Evolutionary conservation across 192 early-diverging fungal species (phyloP), one percentile per base, ranked within the genome.

Genomic region (Backusella tuberculispora): DNA sequence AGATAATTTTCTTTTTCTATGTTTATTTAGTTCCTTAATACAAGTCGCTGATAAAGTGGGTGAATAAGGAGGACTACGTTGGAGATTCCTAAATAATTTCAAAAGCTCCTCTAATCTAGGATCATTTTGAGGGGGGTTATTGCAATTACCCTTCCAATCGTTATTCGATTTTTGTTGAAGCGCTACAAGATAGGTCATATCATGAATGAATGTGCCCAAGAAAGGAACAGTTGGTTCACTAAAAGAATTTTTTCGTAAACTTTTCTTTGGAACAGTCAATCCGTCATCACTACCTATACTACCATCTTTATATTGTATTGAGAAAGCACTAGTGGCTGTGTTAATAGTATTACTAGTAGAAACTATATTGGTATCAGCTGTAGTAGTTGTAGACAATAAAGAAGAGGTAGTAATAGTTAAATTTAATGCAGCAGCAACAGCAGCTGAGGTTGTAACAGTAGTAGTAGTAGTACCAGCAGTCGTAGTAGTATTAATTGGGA

Each of bases 181-280:
- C 3, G 90, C 90, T 15, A 89, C 69, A 38, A 93, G 78, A 78
- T 93, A 94, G 6, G 91, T 92, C 47, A 89, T 85, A 70, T 94
- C 93, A 80, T 92, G 91, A 24, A 93, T 89, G 78, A 92, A 89
- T 3, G 90, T 85, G n/a, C 93, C 93, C 38, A 94, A 66, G 79
- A 90, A 94, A 0, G 93, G 93, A 10, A 94, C 87, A 53, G 83
- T 86, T 0, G 93, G 91, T 53, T 89, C 72, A 66, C 38, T 44
- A 46, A 69, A 69, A 12, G 68, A 69, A 24, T 69, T 69, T 26
- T 69, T 69, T 34, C 68, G 42, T 26, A 47, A 8, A 17, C 44
- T 69, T 21, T 40, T 40, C 19, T 69, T 69, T 47, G 53, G 53
- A 8, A 60, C 10, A 0, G 9, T 4, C 21, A 60, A 26, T 9